Percentiles rank a stretch among this genome's conserved stretches.
These are phyloP conservation scores for Vinca major DNA, from an alignment of 305 asterid species.

Conservation along the genomic window DNA sequence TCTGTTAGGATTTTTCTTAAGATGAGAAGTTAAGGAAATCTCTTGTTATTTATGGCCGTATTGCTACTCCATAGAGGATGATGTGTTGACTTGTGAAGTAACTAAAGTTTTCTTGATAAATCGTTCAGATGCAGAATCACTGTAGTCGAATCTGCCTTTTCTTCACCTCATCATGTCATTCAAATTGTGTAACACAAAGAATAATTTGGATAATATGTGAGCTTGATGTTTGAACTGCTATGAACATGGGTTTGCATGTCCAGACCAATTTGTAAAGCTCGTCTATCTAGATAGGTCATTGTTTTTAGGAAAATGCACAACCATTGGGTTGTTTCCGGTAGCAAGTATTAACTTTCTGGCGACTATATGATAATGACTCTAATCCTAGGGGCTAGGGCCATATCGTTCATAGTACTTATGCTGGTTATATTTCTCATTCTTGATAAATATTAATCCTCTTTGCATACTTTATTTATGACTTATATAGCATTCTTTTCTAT, in stretches of 20 bases:
- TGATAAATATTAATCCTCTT: not conserved
- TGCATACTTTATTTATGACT: not conserved
- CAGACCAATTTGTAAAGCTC: not conserved
- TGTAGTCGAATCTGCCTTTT: not conserved
- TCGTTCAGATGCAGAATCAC: not conserved
- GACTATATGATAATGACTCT: not conserved
- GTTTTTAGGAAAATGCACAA: not conserved
- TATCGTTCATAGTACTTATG: not conserved
- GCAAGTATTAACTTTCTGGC: not conserved
- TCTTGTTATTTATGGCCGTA: not conserved
- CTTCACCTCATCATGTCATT: not conserved
- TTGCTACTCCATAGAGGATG: not conserved
- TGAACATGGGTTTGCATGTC: not conserved
- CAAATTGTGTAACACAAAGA: not conserved
- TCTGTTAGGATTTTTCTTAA: not conserved
- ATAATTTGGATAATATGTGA: not conserved
- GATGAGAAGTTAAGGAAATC: not conserved
- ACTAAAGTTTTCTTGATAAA: not conserved
- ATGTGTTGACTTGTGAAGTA: not conserved
- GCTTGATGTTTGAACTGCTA: not conserved
- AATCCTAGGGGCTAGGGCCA: not conserved
- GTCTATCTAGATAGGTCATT: not conserved
- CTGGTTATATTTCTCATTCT: not conserved
- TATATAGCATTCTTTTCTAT: not conserved
- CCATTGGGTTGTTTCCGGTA: not conserved